Base-by-base conservation (phyloP, 2,329 filamentous ascomycete species). In the Pyrenochaeta sp. region DNA sequence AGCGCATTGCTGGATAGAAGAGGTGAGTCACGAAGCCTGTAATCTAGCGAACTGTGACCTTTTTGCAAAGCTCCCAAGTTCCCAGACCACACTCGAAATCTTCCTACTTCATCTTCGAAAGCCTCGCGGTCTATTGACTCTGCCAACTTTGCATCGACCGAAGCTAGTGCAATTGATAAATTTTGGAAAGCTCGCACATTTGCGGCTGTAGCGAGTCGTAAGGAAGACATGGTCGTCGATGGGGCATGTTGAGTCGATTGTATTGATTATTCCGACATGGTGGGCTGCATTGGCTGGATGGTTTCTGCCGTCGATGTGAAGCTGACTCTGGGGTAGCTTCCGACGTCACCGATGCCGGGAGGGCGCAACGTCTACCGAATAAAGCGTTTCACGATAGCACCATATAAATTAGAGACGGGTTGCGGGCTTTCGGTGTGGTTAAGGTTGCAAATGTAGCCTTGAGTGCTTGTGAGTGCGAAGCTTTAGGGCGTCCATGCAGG, bases 11-110 rank as follows among this genome's bases (percentile, higher is more conserved):
- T 63, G 7, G 57, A 63, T 2, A 70, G 54, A 3, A 69, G 48
- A 4, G 68, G 67, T 7, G 66, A 66, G 29, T 69, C 69, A 20
- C 68, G 68, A 7, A 72, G 51, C 11, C 69, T 64, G 40, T 72
- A 71, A 37, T 72, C 69, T 4, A 71, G 44, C 14, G 61, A 67
- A 31, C 63, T 66, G 35, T 71, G 69, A 4, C 69, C 68, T 51
- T 69, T 71, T 19, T 69, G 66, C 15, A 70, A 39, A 14, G 66
- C 68, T 3, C 67, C 68, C 3, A 71, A 43, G 38, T 71, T 71
- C 5, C 69, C 58, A 9, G 58, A 58, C 68, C 67, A 72, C 0
- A 71, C 67, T 24, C 67, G 55, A 26, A 71, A 67, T 32, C 67
- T 61, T n/a, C 68, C 67, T 27, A 68, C 55, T 35, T 72, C 69